Base-by-base conservation (phyloP, 75 land plant species). In the Cryptomeria japonica region DNA sequence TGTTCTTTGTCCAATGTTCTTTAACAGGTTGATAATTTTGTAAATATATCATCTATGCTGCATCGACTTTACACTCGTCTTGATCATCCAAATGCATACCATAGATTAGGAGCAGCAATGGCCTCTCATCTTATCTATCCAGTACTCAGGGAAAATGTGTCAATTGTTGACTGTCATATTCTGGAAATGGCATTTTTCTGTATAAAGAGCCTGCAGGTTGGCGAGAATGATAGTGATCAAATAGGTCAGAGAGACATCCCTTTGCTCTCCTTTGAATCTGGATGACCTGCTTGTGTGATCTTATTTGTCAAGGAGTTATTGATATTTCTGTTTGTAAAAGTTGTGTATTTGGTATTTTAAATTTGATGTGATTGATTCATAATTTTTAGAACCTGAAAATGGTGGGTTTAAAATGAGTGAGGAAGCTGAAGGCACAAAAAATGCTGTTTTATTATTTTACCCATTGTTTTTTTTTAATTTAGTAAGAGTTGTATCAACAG, bases 81-180 rank as follows among this genome's bases (percentile, higher is more conserved):
- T 89, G 93, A 91, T 79, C 93, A 92, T 86, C 93, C 93, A 86
- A 92, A 89, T 84, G 88, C 93, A 47, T 92, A 91, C 61, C 92
- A 91, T 85, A 80, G 93, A 80, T 88, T 92, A 73, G 93, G 93
- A 36, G 86, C 93, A 44, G 88, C 93, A 44, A 92, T 92, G 93
- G 92, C 92, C 13, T 85, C 83, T 58, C 61, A 89, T 85, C 93
- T 88, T 39, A 88, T 92, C 79, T 92, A 92, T 70, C 93, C 90
- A 25, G 90, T 92, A 34, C 75, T 92, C 70, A 78, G 92, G 83
- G 90, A 85, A 38, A 88, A 92, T 89, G 87, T 34, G 85, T 84
- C 88, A n/a, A 91, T 92, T 75, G 92, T 91, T 53, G 93, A 92
- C 79, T 76, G 90, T 8, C 84, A 92, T 78, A 88, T 92, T 85